A percentile compares a stretch with the other conserved stretches of the same genome.
phyloP scores from a whole-genome alignment of 2,329 filamentous ascomycete genomes.

The Didymella glomerata region DNA sequence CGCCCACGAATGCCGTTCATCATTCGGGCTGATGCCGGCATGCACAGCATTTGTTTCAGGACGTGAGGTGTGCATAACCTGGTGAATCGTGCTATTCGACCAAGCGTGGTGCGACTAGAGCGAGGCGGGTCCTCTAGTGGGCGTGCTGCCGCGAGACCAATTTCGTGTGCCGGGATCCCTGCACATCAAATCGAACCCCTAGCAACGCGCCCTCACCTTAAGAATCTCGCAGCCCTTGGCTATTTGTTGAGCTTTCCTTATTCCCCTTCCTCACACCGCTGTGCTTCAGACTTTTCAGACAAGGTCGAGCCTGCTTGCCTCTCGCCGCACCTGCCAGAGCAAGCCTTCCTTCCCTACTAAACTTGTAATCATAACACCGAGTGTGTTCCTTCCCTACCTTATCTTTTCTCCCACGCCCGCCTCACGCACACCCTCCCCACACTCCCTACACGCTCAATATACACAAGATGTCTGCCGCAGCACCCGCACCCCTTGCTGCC shows the following conservation, averaged over 20 bases:
- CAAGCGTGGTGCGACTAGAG: constrained; percentile 34
- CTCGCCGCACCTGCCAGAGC: constrained; percentile 37
- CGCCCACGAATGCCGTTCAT: not conserved
- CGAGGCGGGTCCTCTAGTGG: constrained; percentile 44
- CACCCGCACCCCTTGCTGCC: constrained; percentile 71
- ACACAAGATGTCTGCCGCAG: constrained; percentile 70
- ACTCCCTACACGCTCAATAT: constrained; percentile 20
- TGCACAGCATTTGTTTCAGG: constrained; percentile 45
- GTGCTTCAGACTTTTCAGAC: constrained; percentile 35
- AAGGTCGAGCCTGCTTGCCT: constrained; percentile 42
- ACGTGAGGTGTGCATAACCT: constrained; percentile 42
- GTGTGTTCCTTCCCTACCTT: constrained; percentile 30
- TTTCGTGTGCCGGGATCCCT: constrained; percentile 44
- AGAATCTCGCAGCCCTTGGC: constrained; percentile 46
- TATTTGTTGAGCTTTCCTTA: constrained; percentile 35
- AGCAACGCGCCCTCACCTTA: constrained; percentile 50
- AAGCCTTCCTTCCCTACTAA: constrained; percentile 43
- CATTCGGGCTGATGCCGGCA: constrained; percentile 23
- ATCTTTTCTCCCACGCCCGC: constrained; percentile 15
- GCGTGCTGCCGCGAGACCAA: constrained; percentile 44
- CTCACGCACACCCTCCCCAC: constrained; percentile 21
- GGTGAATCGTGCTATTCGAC: constrained; percentile 42
- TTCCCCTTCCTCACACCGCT: constrained; percentile 46
- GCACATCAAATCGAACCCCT: constrained; percentile 43
- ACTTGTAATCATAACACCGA: constrained; percentile 43